Evolutionary conservation across 345 rosid species (phyloP).

Genomic region (Rhizophora apiculata): DNA sequence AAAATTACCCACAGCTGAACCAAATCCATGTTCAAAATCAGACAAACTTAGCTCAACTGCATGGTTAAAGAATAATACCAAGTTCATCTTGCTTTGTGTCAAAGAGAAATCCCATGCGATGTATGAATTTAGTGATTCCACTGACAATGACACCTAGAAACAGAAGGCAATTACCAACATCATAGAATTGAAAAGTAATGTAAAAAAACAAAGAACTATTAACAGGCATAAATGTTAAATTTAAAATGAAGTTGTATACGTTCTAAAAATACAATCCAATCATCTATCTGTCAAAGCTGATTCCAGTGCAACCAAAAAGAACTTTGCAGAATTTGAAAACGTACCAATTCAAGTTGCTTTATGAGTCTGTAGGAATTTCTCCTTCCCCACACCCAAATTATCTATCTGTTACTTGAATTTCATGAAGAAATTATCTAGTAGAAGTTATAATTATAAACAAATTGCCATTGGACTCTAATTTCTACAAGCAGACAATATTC

Average conservation of each 20-base stretch:
- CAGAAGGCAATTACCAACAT: slow-evolving; percentile 8
- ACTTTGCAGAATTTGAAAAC: neutral
- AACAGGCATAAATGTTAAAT: neutral
- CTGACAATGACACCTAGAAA: slow-evolving; percentile 65
- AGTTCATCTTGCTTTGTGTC: slow-evolving; percentile 73
- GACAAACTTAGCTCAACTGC: neutral
- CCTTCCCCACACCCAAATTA: neutral
- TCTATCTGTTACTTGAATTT: neutral
- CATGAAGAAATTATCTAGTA: neutral
- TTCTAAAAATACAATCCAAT: neutral
- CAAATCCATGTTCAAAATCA: neutral
- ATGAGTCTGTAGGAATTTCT: neutral
- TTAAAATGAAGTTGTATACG: neutral
- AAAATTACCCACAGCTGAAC: neutral
- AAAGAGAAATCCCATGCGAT: slow-evolving; percentile 96
- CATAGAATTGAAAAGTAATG: neutral
- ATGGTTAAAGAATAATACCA: slow-evolving; percentile 50
- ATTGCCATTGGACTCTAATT: no score
- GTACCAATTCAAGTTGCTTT: neutral
- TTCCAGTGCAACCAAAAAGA: neutral
- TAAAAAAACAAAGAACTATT: neutral
- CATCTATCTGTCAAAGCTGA: neutral
- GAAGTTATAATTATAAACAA: no score
- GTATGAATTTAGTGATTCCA: slow-evolving; percentile 86
- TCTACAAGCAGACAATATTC: no score